phyloP scores from a whole-genome alignment of 345 rosid genomes.

The Gossypium raimondii region DNA sequence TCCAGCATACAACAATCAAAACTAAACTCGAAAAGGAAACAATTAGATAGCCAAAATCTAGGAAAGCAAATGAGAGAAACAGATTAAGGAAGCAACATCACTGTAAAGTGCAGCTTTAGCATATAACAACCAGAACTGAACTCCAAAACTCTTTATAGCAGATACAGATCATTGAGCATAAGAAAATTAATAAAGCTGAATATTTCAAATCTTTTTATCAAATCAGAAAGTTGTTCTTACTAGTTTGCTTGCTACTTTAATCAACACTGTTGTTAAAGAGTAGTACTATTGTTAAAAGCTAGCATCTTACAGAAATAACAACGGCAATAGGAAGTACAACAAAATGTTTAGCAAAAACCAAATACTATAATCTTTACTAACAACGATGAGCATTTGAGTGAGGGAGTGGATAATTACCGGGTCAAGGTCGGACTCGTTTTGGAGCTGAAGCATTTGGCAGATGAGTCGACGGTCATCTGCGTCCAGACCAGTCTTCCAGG shows the following conservation, averaged over 20 bases:
- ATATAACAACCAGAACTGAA: not conserved
- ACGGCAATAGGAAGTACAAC: not conserved
- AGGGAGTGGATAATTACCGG: slow-evolving; percentile 35
- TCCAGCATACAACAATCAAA: not conserved
- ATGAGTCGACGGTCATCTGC: slow-evolving; percentile 48
- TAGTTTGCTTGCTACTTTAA: not conserved
- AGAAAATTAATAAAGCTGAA: not conserved
- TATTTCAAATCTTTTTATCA: too few relatives aligned
- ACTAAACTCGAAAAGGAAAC: not conserved
- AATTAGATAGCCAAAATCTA: too few relatives aligned
- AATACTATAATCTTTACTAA: not conserved
- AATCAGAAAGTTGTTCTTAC: not conserved
- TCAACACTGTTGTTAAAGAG: not conserved
- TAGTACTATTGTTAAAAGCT: not conserved
- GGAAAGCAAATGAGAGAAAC: too few relatives aligned
- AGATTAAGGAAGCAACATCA: too few relatives aligned
- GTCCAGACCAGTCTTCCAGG: slow-evolving; percentile 54
- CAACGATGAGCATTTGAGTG: not conserved
- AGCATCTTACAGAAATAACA: not conserved
- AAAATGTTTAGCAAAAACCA: not conserved
- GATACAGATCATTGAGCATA: not conserved
- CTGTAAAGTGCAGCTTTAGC: too few relatives aligned
- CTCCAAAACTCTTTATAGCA: not conserved
- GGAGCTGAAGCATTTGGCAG: slow-evolving; percentile 51
- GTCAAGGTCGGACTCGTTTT: slow-evolving; percentile 57